These are phyloP conservation scores for Apodospora peruviana DNA, from an alignment of 495 filamentous ascomycete species.

Conservation along the genomic window DNA sequence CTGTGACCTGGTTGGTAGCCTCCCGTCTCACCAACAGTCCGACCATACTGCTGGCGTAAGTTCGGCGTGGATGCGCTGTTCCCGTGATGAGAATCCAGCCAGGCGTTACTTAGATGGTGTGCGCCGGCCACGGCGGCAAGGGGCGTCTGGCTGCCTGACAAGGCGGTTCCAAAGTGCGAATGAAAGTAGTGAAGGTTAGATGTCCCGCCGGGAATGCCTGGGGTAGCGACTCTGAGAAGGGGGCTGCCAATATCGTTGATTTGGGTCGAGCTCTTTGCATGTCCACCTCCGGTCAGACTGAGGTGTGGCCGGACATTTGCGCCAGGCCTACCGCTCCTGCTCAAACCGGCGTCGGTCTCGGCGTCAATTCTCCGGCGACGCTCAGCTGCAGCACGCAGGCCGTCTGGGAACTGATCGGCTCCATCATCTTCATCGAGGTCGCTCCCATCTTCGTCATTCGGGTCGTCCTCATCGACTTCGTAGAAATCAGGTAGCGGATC, in stretches of 20 bases:
- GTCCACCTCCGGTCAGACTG: constrained; percentile 20
- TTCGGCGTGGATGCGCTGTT: constrained; percentile 27
- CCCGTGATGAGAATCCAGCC: constrained; percentile 31
- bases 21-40: not conserved
- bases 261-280: constrained; percentile 21
- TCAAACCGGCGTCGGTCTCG: constrained; percentile 3
- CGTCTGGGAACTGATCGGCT: constrained; percentile 28
- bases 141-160: constrained; percentile 82
- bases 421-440: constrained; percentile 28
- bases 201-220: constrained; percentile 77
- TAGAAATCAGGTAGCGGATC: constrained; percentile 96
- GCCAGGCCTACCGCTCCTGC: not conserved
- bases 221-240: constrained; percentile 62
- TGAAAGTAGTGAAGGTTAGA: constrained; percentile 91
- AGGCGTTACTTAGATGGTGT: constrained; percentile 34
- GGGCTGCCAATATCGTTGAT: constrained; percentile 54
- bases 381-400: constrained; percentile 36
- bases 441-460: constrained; percentile 26
- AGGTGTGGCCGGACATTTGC: constrained; percentile 28
- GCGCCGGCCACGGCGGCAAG: constrained; percentile 78
- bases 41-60: constrained; percentile 13
- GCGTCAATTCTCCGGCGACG: constrained; percentile 31
- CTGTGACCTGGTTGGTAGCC: constrained; percentile 23
- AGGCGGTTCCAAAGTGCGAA: constrained; percentile 67
- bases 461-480: constrained; percentile 51